phyloP scores from a whole-genome alignment of 106 monocot genomes.

The Platanthera guangdongensis region DNA sequence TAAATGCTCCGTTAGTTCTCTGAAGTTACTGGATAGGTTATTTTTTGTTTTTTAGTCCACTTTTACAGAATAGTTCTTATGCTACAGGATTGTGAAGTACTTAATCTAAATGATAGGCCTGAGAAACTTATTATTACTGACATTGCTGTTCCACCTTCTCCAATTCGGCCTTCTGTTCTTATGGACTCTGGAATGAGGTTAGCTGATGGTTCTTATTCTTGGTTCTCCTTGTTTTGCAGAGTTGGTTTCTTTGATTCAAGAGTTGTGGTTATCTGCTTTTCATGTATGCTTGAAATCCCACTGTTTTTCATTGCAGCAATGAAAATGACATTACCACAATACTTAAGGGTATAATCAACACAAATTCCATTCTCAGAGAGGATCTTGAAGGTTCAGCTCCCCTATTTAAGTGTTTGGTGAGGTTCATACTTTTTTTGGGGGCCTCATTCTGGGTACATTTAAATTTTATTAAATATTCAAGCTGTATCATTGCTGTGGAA shows the following conservation, averaged over 20 bases:
- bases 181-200: constrained; percentile 38
- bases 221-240: neutral
- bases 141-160: constrained; percentile 74
- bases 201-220: neutral
- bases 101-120: constrained; percentile 68
- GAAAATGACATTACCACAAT: constrained; percentile 75
- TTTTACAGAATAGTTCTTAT: constrained; percentile 3
- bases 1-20: constrained; percentile 15
- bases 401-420: constrained; percentile 51
- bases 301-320: constrained; percentile 48
- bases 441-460: neutral
- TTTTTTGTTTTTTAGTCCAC: constrained; percentile 3
- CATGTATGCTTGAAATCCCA: neutral
- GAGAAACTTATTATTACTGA: constrained; percentile 87
- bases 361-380: constrained; percentile 71
- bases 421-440: constrained; percentile 10
- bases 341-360: constrained; percentile 55
- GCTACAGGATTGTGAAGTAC: constrained; percentile 86
- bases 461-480: neutral
- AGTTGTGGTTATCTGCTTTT: neutral
- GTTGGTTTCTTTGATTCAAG: neutral
- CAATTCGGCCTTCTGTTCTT: constrained; percentile 72
- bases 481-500: neutral
- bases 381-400: constrained; percentile 46
- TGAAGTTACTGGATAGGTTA: neutral